Evolutionary conservation across 495 filamentous ascomycete species (phyloP).

Genomic region (Tuber aestivum): DNA sequence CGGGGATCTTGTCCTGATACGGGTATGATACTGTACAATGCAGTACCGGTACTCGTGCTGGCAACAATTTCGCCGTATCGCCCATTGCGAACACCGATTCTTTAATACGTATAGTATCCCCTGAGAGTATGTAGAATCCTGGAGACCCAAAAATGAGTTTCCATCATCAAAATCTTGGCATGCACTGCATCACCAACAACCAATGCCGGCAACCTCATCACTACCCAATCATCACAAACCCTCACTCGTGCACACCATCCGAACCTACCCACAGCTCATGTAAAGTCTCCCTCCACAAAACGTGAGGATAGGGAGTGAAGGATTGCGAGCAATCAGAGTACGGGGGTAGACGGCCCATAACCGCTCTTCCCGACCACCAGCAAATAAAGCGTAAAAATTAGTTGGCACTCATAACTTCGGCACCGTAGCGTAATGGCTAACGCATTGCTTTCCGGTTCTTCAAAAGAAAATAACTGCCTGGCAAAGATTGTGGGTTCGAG

Average conservation of each 20-base stretch:
- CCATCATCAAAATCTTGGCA: not conserved
- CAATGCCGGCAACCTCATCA: not conserved
- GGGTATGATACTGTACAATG: no score
- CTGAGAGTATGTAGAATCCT: not conserved
- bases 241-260: not conserved
- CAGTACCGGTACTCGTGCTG: not conserved
- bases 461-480: conserved; percentile 5
- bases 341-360: not conserved
- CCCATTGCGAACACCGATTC: not conserved
- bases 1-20: not conserved
- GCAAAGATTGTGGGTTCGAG: conserved; percentile 22
- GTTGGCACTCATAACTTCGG: not conserved
- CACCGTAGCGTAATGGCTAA: conserved; percentile 20
- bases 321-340: not conserved
- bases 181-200: not conserved
- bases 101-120: not conserved
- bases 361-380: not conserved
- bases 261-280: not conserved
- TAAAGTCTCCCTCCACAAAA: not conserved
- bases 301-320: not conserved
- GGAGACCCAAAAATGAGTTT: not conserved
- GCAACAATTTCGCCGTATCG: not conserved
- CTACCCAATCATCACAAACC: not conserved
- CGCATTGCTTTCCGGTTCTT: conserved; percentile 19
- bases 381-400: not conserved